Evolutionary conservation across 2,329 filamentous ascomycete genomes (phyloP).

Genomic region (Claviceps citrina): DNA sequence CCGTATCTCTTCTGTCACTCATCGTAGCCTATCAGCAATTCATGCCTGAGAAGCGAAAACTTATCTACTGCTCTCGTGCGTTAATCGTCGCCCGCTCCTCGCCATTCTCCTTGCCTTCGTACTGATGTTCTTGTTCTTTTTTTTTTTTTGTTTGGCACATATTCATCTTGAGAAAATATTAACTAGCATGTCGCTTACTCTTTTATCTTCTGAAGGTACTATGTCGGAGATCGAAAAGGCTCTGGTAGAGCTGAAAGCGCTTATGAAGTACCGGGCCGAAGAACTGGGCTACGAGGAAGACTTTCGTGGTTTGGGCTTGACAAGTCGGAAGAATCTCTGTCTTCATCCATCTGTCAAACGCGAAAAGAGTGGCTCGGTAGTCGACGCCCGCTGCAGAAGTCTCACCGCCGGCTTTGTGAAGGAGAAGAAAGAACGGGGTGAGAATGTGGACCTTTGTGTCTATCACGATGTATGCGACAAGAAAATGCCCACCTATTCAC

Average conservation of each 20-base stretch:
- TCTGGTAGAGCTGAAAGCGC: constrained; percentile 69
- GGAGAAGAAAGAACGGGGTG: constrained; percentile 90
- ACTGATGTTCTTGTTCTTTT: background rate
- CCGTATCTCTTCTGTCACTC: constrained; percentile 81
- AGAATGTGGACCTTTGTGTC: constrained; percentile 84
- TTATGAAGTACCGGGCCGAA: constrained; percentile 89
- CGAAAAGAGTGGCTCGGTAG: constrained; percentile 86
- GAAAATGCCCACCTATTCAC: background rate
- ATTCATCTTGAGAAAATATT: background rate
- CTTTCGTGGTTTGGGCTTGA: constrained; percentile 80
- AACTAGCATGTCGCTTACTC: background rate
- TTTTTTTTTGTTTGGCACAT: background rate
- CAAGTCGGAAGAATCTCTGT: constrained; percentile 93
- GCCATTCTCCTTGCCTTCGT: background rate
- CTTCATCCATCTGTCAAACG: constrained; percentile 90
- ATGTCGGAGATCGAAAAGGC: constrained; percentile 99
- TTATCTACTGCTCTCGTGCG: constrained; percentile 90
- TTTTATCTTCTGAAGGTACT: constrained; percentile 37
- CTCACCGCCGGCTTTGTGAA: constrained; percentile 93
- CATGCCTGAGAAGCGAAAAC: constrained; percentile 82
- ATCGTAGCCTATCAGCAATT: constrained; percentile 95
- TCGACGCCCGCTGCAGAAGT: constrained; percentile 91
- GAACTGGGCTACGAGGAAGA: constrained; percentile 86
- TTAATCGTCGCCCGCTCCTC: background rate
- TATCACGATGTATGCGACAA: constrained; percentile 64